phyloP scores from a whole-genome alignment of 352 stramenopile species.

The Phytopythium sindhum region DNA sequence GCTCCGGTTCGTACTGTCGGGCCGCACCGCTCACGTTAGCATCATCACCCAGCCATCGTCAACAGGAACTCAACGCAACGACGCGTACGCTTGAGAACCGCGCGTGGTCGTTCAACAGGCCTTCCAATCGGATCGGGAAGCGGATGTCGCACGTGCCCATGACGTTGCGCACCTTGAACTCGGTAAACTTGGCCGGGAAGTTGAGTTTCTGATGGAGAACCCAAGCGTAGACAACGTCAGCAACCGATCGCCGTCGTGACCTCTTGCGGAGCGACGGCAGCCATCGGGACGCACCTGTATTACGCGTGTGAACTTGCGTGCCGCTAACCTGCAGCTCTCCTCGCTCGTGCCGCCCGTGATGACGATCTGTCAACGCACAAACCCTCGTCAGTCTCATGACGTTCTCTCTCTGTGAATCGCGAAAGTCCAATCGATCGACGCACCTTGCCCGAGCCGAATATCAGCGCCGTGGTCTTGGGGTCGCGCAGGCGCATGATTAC shows the following conservation, averaged over 20 bases:
- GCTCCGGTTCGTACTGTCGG: slow-evolving; percentile 99
- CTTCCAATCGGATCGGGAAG: slow-evolving; percentile 99
- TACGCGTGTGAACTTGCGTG: slow-evolving; percentile 83
- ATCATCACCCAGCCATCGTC: background rate
- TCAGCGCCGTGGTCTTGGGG: slow-evolving; percentile 96
- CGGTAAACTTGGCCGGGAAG: slow-evolving; percentile 79
- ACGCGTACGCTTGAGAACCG: slow-evolving; percentile 90
- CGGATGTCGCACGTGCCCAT: slow-evolving; percentile 97
- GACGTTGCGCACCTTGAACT: slow-evolving; percentile 97
- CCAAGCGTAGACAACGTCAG: background rate
- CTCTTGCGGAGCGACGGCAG: background rate
- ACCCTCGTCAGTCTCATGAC: background rate
- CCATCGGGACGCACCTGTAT: slow-evolving; percentile 47
- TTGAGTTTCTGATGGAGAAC: slow-evolving; percentile 74
- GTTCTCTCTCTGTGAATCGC: background rate
- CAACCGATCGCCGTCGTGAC: background rate
- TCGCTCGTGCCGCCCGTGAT: slow-evolving; percentile 84
- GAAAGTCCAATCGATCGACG: background rate
- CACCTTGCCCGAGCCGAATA: slow-evolving; percentile 96
- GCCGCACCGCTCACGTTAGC: background rate
- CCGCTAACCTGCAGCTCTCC: slow-evolving; percentile 77
- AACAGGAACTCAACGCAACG: background rate
- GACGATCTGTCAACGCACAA: slow-evolving; percentile 53
- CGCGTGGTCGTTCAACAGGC: slow-evolving; percentile 95
- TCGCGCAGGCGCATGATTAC: slow-evolving; percentile 96